Percentiles rank a stretch among this genome's conserved stretches.
Conservation (phyloP, 2,329 filamentous ascomycete species). For the Alternaria incomplexa region DNA sequence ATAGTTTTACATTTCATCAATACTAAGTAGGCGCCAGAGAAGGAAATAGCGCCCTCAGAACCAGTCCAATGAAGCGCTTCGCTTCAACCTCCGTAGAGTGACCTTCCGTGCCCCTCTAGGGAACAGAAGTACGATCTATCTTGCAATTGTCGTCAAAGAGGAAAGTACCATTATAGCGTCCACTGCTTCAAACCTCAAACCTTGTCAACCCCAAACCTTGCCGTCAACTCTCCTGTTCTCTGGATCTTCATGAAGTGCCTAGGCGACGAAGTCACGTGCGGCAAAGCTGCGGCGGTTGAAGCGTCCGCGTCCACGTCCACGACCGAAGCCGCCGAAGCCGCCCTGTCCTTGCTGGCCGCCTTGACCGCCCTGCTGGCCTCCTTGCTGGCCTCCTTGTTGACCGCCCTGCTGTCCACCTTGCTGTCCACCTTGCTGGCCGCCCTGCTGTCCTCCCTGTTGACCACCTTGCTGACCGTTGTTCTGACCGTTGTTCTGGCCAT, state of each 20-base stretch:
- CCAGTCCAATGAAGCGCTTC: conserved; percentile 44
- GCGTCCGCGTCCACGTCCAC: conserved; percentile 18
- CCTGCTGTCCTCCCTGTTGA: background rate
- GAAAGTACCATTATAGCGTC: conserved; percentile 38
- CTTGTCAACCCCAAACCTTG: background rate
- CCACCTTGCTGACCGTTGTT: conserved; percentile 1
- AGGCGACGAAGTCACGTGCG: conserved; percentile 43
- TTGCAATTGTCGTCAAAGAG: conserved; percentile 25
- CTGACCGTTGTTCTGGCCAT: conserved; percentile 4
- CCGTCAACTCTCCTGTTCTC: background rate
- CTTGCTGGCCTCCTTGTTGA: conserved; percentile 1
- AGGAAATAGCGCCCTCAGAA: conserved; percentile 34
- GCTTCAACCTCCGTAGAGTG: conserved; percentile 44
- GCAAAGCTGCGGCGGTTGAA: conserved; percentile 34
- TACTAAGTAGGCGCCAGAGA: conserved; percentile 24
- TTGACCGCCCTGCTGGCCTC: conserved; percentile 4
- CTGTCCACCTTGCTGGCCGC: background rate
- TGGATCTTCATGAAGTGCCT: conserved; percentile 1
- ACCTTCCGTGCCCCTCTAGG: conserved; percentile 28
- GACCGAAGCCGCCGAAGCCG: conserved; percentile 20
- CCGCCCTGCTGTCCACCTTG: background rate
- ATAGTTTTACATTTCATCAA: conserved; percentile 44
- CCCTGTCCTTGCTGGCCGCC: conserved; percentile 14
- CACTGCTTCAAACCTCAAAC: conserved; percentile 6
- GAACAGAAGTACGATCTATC: conserved; percentile 35